phyloP scores from a whole-genome alignment of 345 rosid genomes.

The Alliaria petiolata region DNA sequence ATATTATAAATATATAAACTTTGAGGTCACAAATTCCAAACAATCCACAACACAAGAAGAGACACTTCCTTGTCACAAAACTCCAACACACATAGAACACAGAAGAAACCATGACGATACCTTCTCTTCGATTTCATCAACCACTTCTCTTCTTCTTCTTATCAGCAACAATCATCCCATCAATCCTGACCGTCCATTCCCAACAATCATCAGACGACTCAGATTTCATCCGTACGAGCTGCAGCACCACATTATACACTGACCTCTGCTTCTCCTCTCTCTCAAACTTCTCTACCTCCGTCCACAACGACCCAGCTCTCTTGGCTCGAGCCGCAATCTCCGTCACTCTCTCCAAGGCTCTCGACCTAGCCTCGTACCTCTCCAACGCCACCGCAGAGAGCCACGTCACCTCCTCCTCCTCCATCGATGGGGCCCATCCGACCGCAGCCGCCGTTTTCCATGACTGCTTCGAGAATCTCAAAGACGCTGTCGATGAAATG shows the following conservation, averaged over 20 bases:
- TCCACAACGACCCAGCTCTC: constrained; percentile 48
- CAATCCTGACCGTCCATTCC: constrained; percentile 31
- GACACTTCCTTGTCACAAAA: constrained; percentile 14
- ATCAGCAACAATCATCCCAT: constrained; percentile 20
- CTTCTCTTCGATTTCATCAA: constrained; percentile 11
- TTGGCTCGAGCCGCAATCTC: constrained; percentile 69
- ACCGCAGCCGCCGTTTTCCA: constrained; percentile 52
- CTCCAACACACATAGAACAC: background rate
- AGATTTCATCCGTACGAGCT: constrained; percentile 69
- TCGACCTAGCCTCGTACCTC: constrained; percentile 46
- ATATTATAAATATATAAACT: constrained; percentile 4
- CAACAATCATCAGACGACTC: constrained; percentile 23
- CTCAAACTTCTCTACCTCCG: constrained; percentile 47
- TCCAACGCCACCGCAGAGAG: constrained; percentile 55
- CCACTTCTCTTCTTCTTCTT: constrained; percentile 5
- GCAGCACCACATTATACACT: constrained; percentile 71
- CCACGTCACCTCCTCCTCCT: constrained; percentile 24
- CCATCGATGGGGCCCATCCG: constrained; percentile 5
- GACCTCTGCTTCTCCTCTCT: constrained; percentile 73
- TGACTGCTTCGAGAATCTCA: constrained; percentile 80
- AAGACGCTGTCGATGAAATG: constrained; percentile 83
- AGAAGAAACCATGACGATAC: constrained; percentile 20
- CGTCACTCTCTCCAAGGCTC: constrained; percentile 49
- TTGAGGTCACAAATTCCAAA: constrained; percentile 15
- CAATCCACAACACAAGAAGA: constrained; percentile 11